Evolutionary conservation across 108 stramenopile genomes (phyloP), one percentile per base, ranked within the genome.

Genomic region (Fragilariopsis cylindrus): DNA sequence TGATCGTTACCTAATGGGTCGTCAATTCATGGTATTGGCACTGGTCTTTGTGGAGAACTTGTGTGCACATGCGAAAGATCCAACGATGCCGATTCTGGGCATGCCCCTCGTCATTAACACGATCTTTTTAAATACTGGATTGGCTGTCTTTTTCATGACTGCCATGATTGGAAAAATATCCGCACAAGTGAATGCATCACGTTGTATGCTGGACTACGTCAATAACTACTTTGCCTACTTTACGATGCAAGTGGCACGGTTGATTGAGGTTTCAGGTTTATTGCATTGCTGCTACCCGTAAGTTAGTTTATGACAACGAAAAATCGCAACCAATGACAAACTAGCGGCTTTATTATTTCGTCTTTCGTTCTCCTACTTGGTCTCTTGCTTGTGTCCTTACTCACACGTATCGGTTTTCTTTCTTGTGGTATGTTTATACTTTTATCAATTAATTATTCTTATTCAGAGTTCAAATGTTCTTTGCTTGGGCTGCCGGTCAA

Each of bases 11-110:
- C 71, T 94, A 13, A 81, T 94, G 77, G 90, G 93, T 43, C 86
- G 93, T 77, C 93, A 94, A 76, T 90, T 94, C 78, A 85, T 94
- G 84, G 90, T 94, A 39, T 67, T 94, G 46, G 54, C 87, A 21
- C 58, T 87, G 7, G 88, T 91, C 62, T 94, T 94, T 60, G 71
- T 84, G 39, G 76, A 85, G 70, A 92, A 89, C 90, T 62, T 88
- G 74, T 91, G 80, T 64, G 88, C 83, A 15, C 79, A 76, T 53
- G 82, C 90, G 19, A 56, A 83, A 21, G 67, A 71, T 13, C 79
- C 70, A 8, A 75, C 85, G 21, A 80, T 87, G 41, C 76, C 78
- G 43, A 68, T 68, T 48, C 71, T 81, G 12, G 86, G 82, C 13
- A 49, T 92, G 50, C 88, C 92, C 39, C 60, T 71, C 21, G 60